Evolutionary conservation across 805 yeast species (phyloP), one percentile per base, ranked within the genome.

Genomic region (Lachancea dasiensis): DNA sequence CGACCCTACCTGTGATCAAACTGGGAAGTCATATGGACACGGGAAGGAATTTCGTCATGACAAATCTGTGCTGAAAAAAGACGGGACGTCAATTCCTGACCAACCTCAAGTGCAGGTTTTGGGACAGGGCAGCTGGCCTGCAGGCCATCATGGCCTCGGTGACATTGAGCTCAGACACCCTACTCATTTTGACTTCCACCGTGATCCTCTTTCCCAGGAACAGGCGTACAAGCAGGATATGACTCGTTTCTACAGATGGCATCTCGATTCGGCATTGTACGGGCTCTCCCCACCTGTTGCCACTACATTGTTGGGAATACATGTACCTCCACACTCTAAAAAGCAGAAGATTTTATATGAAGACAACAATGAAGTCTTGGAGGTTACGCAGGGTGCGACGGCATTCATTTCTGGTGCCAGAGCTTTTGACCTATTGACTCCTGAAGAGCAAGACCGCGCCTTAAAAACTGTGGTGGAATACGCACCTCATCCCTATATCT

Each of bases 401-500:
- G 87, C 92, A 16, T 86, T 86, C 60, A 84, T 84, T 11, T 77
- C 86, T 30, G 95, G 95, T n/a, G 81, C 77, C 29, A 75, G 69
- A 25, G 94, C 95, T 0, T 86, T 81, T 54, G 76, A 79, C 27
- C 51, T 70, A 17, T 69, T 86, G 38, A 68, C 79, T 6, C 75
- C 70, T 4, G 85, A 80, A 54, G 92, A 86, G 44, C 75, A 86
- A 61, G 66, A 81, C 44, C 70, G 78, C 47, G 95, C 89, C 2
- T 68, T 85, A 43, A 70, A 72, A 54, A 81, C 94, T n/a, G 78
- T 77, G 3, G 90, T 86, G 16, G 85, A 79, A 31, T 86, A 86
- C 58, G 95, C 95, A 13, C 95, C 95, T 27, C 95, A 86, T 59
- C 95, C 95, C 29, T 86, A 86, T 62, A 86, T 86, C 41, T 85